Conservation (phyloP, 805 yeast species). For the Schwanniomyces polymorphus region DNA sequence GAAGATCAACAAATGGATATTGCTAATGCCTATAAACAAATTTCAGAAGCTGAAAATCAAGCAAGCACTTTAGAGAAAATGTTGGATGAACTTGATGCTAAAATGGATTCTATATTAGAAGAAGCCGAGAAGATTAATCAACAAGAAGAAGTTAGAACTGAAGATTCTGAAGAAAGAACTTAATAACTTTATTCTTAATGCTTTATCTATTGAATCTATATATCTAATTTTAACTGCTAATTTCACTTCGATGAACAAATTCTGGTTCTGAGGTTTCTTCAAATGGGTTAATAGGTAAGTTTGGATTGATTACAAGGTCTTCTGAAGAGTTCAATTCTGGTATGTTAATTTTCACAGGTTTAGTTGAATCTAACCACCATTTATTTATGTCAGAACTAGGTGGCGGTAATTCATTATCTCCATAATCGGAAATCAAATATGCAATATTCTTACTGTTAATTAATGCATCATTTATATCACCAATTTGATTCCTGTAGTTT, state of each 20-base stretch:
- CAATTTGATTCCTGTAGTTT: slow-evolving; percentile 48
- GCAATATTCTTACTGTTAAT: slow-evolving; percentile 23
- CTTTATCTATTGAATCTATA: not conserved
- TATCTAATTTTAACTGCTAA: not conserved
- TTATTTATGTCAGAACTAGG: slow-evolving; percentile 80
- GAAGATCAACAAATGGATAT: slow-evolving; percentile 33
- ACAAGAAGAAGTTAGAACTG: not conserved
- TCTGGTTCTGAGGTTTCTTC: slow-evolving; percentile 50
- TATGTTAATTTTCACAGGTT: slow-evolving; percentile 66
- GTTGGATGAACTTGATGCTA: slow-evolving; percentile 64
- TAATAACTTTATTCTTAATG: not conserved
- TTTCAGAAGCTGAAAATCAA: slow-evolving; percentile 64
- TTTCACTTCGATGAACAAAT: slow-evolving; percentile 36
- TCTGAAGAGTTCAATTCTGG: slow-evolving; percentile 35
- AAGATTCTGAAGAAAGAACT: not conserved
- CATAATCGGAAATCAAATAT: slow-evolving; percentile 20
- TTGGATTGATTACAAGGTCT: slow-evolving; percentile 61
- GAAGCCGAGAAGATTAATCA: slow-evolving; percentile 43
- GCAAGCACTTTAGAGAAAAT: slow-evolving; percentile 64
- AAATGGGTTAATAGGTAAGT: slow-evolving; percentile 73
- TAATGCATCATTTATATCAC: slow-evolving; percentile 39
- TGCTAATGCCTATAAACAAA: slow-evolving; percentile 57
- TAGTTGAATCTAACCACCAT: slow-evolving; percentile 92
- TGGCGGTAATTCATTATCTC: slow-evolving; percentile 63
- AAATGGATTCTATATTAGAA: slow-evolving; percentile 55